These are phyloP conservation scores for Puya raimondii DNA, from an alignment of 176 grass and related monocot species.

Conservation along the genomic window DNA sequence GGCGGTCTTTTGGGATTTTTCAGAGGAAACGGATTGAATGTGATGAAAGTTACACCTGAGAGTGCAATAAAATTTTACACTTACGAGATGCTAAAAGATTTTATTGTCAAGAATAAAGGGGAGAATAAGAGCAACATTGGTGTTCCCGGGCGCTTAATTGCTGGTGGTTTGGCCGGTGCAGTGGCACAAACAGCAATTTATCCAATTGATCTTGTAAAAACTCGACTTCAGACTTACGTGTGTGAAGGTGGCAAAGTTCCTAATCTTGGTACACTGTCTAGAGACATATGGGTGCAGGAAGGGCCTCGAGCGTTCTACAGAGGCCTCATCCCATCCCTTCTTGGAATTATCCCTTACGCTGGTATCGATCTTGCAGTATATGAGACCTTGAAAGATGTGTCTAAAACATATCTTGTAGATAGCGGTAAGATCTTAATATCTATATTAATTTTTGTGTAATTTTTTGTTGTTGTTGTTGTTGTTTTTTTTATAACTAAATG, in stretches of 20 bases:
- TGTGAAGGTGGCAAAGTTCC: slow-evolving; percentile 46
- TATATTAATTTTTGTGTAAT: background rate
- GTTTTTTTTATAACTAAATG: background rate
- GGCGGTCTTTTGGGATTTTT: slow-evolving; percentile 54
- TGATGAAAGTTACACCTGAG: slow-evolving; percentile 83
- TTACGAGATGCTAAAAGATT: slow-evolving; percentile 75
- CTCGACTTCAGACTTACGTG: slow-evolving; percentile 54
- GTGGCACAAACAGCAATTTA: slow-evolving; percentile 72
- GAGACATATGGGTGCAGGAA: slow-evolving; percentile 66
- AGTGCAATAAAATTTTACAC: slow-evolving; percentile 83
- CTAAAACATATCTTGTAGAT: slow-evolving; percentile 65
- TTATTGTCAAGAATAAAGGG: slow-evolving; percentile 60
- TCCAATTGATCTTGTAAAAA: slow-evolving; percentile 83
- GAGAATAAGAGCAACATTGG: slow-evolving; percentile 58
- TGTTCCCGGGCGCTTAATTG: slow-evolving; percentile 53
- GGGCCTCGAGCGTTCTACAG: slow-evolving; percentile 81
- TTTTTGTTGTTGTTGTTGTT: background rate
- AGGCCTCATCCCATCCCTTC: slow-evolving; percentile 72
- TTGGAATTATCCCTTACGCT: slow-evolving; percentile 88
- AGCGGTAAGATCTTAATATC: slow-evolving; percentile 34
- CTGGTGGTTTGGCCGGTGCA: slow-evolving; percentile 76
- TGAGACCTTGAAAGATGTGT: slow-evolving; percentile 87
- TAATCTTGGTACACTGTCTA: slow-evolving; percentile 47
- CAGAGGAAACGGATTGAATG: slow-evolving; percentile 82
- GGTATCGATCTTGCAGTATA: slow-evolving; percentile 88